A percentile compares a stretch with the other conserved stretches of the same genome.
Evolutionary conservation across 179 eudicot species (phyloP).

Genomic region (Beta corolliflora): DNA sequence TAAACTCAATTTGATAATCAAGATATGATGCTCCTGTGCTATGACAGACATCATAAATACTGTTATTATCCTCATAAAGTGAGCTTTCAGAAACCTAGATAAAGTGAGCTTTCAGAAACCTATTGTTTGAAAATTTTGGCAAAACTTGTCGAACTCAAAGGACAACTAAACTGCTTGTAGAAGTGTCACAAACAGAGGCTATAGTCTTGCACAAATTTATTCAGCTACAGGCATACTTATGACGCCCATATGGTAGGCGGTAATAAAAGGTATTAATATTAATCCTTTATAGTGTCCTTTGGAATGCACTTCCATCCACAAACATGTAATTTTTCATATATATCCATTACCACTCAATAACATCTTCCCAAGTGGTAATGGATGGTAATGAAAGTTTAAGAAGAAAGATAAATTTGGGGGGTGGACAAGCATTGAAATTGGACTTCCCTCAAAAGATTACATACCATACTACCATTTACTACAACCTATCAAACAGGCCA

Average conservation of each 20-base stretch:
- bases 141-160: not conserved
- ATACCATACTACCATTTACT: no score
- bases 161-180: not conserved
- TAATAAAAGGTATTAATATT: no score
- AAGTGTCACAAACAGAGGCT: not conserved
- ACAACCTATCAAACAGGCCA: no score
- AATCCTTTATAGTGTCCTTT: no score
- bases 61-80: not conserved
- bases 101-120: constrained; percentile 7
- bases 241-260: not conserved
- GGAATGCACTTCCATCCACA: no score
- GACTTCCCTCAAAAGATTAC: no score
- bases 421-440: no score
- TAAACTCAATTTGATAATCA: not conserved
- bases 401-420: no score
- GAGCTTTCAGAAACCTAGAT: no score
- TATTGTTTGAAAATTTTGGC: not conserved
- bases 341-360: no score
- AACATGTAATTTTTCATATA: no score
- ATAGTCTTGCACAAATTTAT: not conserved
- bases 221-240: not conserved
- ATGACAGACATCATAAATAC: not conserved
- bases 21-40: not conserved
- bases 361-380: not conserved
- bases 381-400: no score